Percentiles rank a stretch among this genome's conserved stretches.
phyloP scores from a whole-genome alignment of 352 stramenopile genomes.

The Phytophthora megakarya region DNA sequence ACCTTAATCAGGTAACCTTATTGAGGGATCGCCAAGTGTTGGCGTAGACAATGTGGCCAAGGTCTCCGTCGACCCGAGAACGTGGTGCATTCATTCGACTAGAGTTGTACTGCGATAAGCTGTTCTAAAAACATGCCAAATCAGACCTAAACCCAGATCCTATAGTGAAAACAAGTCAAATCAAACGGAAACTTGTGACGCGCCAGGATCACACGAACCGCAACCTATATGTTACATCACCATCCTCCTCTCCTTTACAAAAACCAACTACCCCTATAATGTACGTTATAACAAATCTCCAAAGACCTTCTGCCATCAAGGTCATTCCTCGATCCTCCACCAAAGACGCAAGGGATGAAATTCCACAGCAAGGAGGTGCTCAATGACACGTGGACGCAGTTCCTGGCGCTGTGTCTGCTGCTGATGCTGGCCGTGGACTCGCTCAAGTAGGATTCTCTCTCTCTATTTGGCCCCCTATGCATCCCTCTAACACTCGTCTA shows the following conservation, averaged over 20 bases:
- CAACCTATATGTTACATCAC: neutral
- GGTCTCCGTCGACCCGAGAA: no score
- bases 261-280: neutral
- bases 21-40: no score
- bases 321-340: conserved; percentile 33
- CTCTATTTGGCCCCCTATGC: neutral
- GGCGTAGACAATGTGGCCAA: no score
- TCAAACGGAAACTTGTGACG: conserved; percentile 1
- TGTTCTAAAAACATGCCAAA: neutral
- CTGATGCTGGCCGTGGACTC: conserved; percentile 85
- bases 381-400: conserved; percentile 85
- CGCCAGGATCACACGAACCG: conserved; percentile 1
- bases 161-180: neutral
- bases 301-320: conserved; percentile 17
- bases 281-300: neutral
- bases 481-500: conserved; percentile 19
- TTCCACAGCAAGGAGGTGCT: conserved; percentile 79
- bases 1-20: no score
- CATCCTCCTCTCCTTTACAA: neutral
- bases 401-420: conserved; percentile 71
- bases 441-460: conserved; percentile 79
- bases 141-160: neutral
- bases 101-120: no score
- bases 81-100: no score
- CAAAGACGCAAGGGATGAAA: conserved; percentile 49